These are phyloP conservation scores for Euclidium syriacum DNA, from an alignment of 345 rosid species.

Conservation along the genomic window DNA sequence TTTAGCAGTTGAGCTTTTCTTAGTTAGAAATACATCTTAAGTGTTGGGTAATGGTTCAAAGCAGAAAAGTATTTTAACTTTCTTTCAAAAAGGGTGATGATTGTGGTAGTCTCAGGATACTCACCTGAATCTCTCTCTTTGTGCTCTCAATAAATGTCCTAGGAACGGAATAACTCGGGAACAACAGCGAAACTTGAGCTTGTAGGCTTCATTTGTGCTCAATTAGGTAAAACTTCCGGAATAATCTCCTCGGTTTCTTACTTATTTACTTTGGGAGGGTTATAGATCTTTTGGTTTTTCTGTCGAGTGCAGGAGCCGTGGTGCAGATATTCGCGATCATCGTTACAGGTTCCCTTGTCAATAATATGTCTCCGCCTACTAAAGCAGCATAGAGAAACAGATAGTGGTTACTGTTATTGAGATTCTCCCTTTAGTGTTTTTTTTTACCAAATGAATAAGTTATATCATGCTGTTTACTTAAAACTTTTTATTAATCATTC, in stretches of 20 bases:
- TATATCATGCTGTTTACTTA: not conserved
- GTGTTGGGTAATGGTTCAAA: not conserved
- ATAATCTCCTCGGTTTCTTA: not conserved
- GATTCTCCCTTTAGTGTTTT: not conserved
- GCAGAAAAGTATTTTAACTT: not conserved
- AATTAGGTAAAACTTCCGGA: conserved; percentile 33
- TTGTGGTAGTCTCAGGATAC: not conserved
- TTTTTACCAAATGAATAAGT: not conserved
- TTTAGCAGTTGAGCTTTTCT: not conserved
- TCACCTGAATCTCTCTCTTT: not conserved
- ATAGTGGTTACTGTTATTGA: not conserved
- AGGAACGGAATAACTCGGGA: conserved; percentile 29
- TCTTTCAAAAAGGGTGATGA: not conserved
- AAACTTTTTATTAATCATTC: no score
- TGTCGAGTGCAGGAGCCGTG: conserved; percentile 31
- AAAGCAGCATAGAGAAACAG: conserved; percentile 30
- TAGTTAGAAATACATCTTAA: not conserved
- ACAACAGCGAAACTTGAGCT: conserved; percentile 35
- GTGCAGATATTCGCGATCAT: conserved; percentile 39
- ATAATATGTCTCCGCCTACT: conserved; percentile 78
- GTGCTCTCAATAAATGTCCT: not conserved
- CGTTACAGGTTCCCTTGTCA: conserved; percentile 40
- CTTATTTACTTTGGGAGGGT: not conserved
- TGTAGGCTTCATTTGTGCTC: conserved; percentile 30
- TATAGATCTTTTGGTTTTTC: not conserved